Evolutionary conservation across 352 stramenopile species (phyloP).

Genomic region (Phytopythium oedochilum): DNA sequence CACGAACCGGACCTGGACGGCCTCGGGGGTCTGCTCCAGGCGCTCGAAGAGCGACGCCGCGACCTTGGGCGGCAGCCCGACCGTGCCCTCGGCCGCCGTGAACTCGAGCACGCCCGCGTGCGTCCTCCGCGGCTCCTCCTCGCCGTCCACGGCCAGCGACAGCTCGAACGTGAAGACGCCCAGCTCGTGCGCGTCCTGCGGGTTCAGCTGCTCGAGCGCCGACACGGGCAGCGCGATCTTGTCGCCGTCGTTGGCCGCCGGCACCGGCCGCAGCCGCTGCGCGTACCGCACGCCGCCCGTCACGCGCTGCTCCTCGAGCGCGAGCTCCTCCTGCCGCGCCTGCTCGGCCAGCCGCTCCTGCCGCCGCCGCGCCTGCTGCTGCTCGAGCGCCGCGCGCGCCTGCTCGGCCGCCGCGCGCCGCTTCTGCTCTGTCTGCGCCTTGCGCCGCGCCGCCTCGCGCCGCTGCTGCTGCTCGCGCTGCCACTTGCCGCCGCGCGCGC

Average conservation of each 20-base stretch:
- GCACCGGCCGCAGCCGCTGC: constrained; percentile 37
- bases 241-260: constrained; percentile 53
- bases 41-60: constrained; percentile 55
- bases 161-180: constrained; percentile 84
- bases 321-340: constrained; percentile 33
- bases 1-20: constrained; percentile 65
- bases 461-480: constrained; percentile 59
- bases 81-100: constrained; percentile 64
- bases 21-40: constrained; percentile 15
- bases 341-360: constrained; percentile 35
- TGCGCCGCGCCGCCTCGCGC: constrained; percentile 39
- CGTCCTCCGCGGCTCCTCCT: constrained; percentile 23
- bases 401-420: constrained; percentile 39
- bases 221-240: constrained; percentile 76
- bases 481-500: constrained; percentile 61
- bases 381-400: constrained; percentile 37
- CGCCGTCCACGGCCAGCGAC: constrained; percentile 17
- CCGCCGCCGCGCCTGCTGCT: constrained; percentile 36
- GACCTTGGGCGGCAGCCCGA: constrained; percentile 76
- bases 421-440: constrained; percentile 29
- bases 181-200: constrained; percentile 67
- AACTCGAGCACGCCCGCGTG: constrained; percentile 82
- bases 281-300: constrained; percentile 70
- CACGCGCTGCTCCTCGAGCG: constrained; percentile 63
- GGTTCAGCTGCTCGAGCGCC: constrained; percentile 71